These are phyloP conservation scores for Ophiosphaerella korrae DNA, from an alignment of 2,329 filamentous ascomycete genomes.

Conservation along the genomic window DNA sequence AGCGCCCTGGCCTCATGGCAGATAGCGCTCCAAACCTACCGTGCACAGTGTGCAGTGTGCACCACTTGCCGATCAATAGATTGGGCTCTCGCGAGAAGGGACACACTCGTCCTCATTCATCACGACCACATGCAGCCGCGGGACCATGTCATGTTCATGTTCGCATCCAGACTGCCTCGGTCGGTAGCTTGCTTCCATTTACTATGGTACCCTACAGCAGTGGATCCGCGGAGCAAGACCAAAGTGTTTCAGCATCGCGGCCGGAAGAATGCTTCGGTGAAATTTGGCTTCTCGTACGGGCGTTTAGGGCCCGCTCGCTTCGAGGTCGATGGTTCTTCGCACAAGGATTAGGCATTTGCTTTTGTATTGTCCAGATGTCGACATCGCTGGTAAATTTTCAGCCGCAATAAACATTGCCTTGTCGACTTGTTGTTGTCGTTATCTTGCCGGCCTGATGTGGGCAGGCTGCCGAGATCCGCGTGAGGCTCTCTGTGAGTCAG, in stretches of 20 bases:
- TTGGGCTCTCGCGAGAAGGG: no score
- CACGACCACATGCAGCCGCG: constrained; percentile 1
- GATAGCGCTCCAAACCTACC: no score
- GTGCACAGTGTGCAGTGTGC: no score
- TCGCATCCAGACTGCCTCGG: constrained; percentile 13
- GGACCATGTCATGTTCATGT: neutral
- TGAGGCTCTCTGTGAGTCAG: constrained; percentile 28
- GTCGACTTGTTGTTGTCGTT: neutral
- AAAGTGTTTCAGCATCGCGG: constrained; percentile 7
- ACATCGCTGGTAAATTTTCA: constrained; percentile 2
- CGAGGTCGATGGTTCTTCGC: constrained; percentile 6
- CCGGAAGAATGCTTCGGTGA: constrained; percentile 25
- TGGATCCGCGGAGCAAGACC: constrained; percentile 16
- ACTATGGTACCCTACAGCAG: neutral
- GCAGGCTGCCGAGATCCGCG: constrained; percentile 19
- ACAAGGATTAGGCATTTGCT: constrained; percentile 9
- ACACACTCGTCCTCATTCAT: no score
- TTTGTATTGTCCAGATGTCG: constrained; percentile 3
- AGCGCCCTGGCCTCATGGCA: neutral
- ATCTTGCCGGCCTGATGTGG: constrained; percentile 5
- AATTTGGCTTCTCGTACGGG: constrained; percentile 15
- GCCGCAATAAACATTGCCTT: neutral
- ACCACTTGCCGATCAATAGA: no score
- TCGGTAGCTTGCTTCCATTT: neutral
- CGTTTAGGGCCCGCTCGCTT: constrained; percentile 15